Evolutionary conservation across 169 alveolate genomes (phyloP).

Genomic region (Plasmodium coatneyi): DNA sequence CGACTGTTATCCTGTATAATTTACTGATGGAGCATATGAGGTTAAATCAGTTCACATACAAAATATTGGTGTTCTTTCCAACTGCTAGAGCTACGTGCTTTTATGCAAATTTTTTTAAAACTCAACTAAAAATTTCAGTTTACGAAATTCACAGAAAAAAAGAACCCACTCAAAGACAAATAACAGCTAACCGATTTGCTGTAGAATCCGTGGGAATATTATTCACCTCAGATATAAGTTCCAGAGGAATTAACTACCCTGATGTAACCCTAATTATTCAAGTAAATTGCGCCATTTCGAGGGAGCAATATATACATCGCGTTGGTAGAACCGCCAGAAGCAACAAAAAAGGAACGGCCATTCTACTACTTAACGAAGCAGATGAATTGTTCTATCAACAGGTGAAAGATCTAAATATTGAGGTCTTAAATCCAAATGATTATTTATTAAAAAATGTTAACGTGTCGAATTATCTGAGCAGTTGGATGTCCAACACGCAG

Average conservation of each 20-base stretch:
- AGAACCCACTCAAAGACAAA: constrained; percentile 75
- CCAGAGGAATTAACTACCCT: constrained; percentile 98
- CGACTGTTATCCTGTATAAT: constrained; percentile 76
- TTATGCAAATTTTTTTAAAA: constrained; percentile 77
- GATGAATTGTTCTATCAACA: constrained; percentile 77
- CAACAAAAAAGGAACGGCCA: constrained; percentile 92
- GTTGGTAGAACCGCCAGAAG: constrained; percentile 98
- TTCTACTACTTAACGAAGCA: constrained; percentile 79
- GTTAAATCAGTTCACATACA: constrained; percentile 72
- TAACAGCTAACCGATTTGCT: constrained; percentile 69
- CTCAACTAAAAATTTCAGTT: constrained; percentile 77
- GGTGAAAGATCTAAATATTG: constrained; percentile 70
- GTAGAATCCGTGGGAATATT: constrained; percentile 81
- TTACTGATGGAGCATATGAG: constrained; percentile 75
- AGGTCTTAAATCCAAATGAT: constrained; percentile 50
- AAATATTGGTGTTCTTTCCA: constrained; percentile 78
- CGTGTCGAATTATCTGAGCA: constrained; percentile 53
- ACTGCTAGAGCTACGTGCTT: constrained; percentile 80
- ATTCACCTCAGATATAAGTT: constrained; percentile 95
- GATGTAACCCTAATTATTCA: constrained; percentile 96
- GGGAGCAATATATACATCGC: constrained; percentile 96
- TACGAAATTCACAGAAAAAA: constrained; percentile 79
- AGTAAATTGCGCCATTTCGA: constrained; percentile 96
- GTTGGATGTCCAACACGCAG: constrained; percentile 75
- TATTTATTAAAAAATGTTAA: constrained; percentile 70